Evolutionary conservation across 2,329 filamentous ascomycete species (phyloP).

Genomic region (Juglanconis juglandina): DNA sequence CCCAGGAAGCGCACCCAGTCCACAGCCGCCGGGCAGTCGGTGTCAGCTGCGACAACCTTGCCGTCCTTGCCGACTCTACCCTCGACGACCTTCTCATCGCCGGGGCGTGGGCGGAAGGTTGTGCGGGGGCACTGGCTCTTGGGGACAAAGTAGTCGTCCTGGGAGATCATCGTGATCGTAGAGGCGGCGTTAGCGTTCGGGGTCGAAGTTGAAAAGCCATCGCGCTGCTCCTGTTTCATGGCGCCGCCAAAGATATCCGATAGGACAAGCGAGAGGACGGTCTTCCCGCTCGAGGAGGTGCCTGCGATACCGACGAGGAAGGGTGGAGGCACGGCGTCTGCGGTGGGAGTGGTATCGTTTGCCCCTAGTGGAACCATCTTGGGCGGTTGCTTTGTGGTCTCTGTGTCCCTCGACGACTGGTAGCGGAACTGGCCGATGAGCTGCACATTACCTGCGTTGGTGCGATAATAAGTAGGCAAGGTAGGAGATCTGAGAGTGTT

Average conservation of each 20-base stretch:
- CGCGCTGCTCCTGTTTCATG: background rate
- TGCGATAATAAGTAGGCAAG: too few species aligned
- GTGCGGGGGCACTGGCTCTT: background rate
- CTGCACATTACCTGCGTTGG: too few species aligned
- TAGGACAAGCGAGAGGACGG: constrained; percentile 20
- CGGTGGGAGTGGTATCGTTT: background rate
- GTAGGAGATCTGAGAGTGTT: too few species aligned
- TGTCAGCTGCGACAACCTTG: background rate
- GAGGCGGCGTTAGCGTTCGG: background rate
- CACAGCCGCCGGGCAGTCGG: background rate
- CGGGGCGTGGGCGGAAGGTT: background rate
- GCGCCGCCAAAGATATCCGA: constrained; percentile 13
- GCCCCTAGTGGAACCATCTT: too few species aligned
- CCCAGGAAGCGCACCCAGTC: background rate
- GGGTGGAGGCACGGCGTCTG: constrained; percentile 3
- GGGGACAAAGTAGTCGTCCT: background rate
- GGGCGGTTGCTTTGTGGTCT: too few species aligned
- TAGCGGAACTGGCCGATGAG: too few species aligned
- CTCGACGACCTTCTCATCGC: background rate
- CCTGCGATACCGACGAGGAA: constrained; percentile 23
- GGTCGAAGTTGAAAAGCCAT: background rate
- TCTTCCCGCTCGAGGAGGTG: constrained; percentile 23
- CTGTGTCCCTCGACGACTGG: too few species aligned
- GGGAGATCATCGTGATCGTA: background rate
- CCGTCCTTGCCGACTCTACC: background rate